Base-by-base conservation (phyloP, 1,284 basidiomycete genomes). In the Heterobasidion parviporum region DNA sequence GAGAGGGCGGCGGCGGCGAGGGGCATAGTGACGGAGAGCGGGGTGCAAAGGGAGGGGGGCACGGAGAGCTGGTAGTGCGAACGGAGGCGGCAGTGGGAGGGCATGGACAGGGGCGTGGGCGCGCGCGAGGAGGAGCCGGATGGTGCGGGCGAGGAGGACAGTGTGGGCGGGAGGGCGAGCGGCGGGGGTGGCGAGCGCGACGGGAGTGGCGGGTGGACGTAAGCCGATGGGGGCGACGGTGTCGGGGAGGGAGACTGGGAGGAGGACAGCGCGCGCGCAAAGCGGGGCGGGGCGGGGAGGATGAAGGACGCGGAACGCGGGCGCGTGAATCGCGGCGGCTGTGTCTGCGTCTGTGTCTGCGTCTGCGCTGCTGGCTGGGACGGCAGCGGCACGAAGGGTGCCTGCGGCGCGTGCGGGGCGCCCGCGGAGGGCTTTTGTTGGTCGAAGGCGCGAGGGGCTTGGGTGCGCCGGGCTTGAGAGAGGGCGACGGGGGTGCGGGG, bases 401-500 rank as follows among this genome's bases (percentile, higher is more conserved):
- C 10, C 10, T 41, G 38, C 10, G 38, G 34, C 50, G 49, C 35
- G n/a, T n/a, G 5, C 50, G 16, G n/a, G 43, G 47, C 26, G 26
- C 32, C n/a, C 6, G 33, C 12, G 20, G 47, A 36, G n/a, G 43
- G 38, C 41, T 33, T 52, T 12, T 55, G 52, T 5, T 18, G 18
- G 18, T 47, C 43, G 9, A 43, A 8, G 10, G 50, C 50, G 12
- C 20, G 59, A 16, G 44, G 51, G 34, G 16, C 51, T 18, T 43
- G 55, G 54, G 53, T 55, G 55, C 45, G 56, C 48, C 55, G 59
- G 52, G 36, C 53, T 41, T 14, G 47, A 20, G 26, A 48, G n/a
- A 32, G 9, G 26, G 16, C 46, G 35, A 18, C 9, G 59, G 41
- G n/a, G 53, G 43, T 15, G 44, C 3, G n/a, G 18, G 20, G 12